Evolutionary conservation across 495 filamentous ascomycete species (phyloP).

Genomic region (Talaromyces wortmannii): DNA sequence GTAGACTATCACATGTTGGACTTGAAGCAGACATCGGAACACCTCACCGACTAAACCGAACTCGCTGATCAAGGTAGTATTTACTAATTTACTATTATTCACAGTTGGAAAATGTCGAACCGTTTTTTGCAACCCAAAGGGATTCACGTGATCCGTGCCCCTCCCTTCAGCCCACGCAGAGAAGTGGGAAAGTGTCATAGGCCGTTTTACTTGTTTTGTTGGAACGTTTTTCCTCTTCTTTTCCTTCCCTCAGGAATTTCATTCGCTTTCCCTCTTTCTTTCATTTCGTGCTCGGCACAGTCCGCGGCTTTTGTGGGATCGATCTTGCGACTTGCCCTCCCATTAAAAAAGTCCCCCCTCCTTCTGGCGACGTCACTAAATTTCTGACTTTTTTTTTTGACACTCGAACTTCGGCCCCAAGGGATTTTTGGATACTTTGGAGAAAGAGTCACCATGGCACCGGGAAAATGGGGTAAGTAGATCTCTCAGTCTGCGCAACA

Average conservation of each 20-base stretch:
- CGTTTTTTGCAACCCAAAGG: background rate
- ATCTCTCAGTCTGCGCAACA: slow-evolving; percentile 1
- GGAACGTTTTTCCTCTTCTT: slow-evolving; percentile 7
- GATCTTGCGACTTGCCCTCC: slow-evolving; percentile 24
- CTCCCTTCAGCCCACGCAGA: background rate
- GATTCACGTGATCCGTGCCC: background rate
- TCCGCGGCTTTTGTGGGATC: slow-evolving; percentile 36
- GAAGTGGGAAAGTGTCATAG: background rate
- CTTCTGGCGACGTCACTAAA: slow-evolving; percentile 5
- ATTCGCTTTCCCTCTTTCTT: background rate
- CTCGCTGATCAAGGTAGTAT: too few relatives aligned
- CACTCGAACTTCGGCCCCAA: background rate
- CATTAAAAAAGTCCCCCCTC: background rate
- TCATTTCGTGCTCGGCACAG: background rate
- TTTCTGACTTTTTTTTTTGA: background rate
- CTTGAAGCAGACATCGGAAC: too few relatives aligned
- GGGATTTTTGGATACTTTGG: background rate
- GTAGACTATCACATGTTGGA: too few relatives aligned
- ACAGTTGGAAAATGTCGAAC: background rate
- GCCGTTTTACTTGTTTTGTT: slow-evolving; percentile 15
- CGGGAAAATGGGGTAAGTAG: slow-evolving; percentile 46
- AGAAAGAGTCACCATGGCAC: slow-evolving; percentile 30
- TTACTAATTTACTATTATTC: too few relatives aligned
- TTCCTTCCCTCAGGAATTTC: slow-evolving; percentile 4
- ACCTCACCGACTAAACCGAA: too few relatives aligned